Conservation (phyloP, 2,329 filamentous ascomycete species). For the Zymoseptoria pseudotritici region DNA sequence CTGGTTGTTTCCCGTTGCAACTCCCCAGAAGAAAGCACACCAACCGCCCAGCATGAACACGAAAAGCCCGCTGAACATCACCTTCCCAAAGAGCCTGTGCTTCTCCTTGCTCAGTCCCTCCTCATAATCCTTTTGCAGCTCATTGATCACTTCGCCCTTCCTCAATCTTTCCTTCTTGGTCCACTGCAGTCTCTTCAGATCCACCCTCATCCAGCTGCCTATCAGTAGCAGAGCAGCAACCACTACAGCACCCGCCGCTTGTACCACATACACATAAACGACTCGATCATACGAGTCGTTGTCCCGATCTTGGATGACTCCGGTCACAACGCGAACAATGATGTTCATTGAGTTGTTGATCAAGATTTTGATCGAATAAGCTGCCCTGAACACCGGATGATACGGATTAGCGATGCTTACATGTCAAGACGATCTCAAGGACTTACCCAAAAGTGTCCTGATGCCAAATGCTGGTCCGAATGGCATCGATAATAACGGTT, state of each 20-base stretch:
- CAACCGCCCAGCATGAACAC: conserved; percentile 47
- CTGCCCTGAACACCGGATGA: conserved; percentile 29
- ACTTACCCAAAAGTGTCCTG: conserved; percentile 48
- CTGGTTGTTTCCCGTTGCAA: conserved; percentile 46
- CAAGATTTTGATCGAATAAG: conserved; percentile 53
- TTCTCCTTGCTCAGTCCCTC: conserved; percentile 27
- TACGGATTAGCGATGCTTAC: no score
- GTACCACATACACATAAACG: conserved; percentile 49
- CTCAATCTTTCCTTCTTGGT: conserved; percentile 46
- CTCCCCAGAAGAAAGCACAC: conserved; percentile 55
- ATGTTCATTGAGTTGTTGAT: conserved; percentile 59
- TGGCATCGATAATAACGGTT: conserved; percentile 53
- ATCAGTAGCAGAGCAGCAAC: conserved; percentile 38
- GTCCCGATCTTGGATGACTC: conserved; percentile 52
- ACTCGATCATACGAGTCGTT: conserved; percentile 50
- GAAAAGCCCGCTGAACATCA: conserved; percentile 40
- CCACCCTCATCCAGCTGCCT: conserved; percentile 33
- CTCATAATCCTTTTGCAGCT: conserved; percentile 38
- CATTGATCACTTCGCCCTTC: conserved; percentile 39
- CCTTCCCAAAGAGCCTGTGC: conserved; percentile 31
- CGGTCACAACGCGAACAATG: conserved; percentile 51
- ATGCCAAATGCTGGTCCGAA: conserved; percentile 54
- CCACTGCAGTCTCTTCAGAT: conserved; percentile 50
- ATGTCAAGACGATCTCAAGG: no score
- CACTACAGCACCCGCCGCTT: conserved; percentile 44